Evolutionary conservation across 257 asterid genomes (phyloP).

Genomic region (Scutellaria minor): DNA sequence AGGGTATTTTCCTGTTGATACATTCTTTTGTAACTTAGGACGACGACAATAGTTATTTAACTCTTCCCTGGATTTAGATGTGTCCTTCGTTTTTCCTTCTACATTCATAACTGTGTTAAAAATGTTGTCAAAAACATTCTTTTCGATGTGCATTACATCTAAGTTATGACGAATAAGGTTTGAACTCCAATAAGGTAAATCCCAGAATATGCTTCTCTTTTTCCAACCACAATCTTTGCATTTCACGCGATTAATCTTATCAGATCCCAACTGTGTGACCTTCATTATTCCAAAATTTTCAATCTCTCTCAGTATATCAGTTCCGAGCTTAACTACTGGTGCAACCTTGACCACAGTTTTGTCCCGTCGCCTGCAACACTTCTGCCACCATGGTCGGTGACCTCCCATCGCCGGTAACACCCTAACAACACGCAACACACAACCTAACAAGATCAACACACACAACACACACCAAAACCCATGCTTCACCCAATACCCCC

Average conservation of each 20-base stretch:
- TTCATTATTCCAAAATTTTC: background rate
- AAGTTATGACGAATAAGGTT: background rate
- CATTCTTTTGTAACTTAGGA: background rate
- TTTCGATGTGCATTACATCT: slow-evolving; percentile 8
- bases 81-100: background rate
- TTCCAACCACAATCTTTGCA: background rate
- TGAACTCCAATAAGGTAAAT: background rate
- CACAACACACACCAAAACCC: too few relatives aligned
- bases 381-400: too few relatives aligned
- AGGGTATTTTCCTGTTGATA: background rate
- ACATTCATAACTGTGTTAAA: background rate
- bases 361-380: too few relatives aligned
- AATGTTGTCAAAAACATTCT: slow-evolving; percentile 5
- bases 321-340: background rate
- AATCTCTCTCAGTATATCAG: background rate
- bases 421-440: too few relatives aligned
- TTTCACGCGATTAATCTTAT: background rate
- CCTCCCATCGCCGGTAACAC: too few relatives aligned
- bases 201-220: background rate
- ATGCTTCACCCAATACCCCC: too few relatives aligned
- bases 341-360: background rate
- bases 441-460: too few relatives aligned
- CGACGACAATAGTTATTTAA: background rate
- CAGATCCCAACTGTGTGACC: background rate
- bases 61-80: background rate